phyloP scores from a whole-genome alignment of 352 stramenopile genomes.

The Phytophthora citricola region DNA sequence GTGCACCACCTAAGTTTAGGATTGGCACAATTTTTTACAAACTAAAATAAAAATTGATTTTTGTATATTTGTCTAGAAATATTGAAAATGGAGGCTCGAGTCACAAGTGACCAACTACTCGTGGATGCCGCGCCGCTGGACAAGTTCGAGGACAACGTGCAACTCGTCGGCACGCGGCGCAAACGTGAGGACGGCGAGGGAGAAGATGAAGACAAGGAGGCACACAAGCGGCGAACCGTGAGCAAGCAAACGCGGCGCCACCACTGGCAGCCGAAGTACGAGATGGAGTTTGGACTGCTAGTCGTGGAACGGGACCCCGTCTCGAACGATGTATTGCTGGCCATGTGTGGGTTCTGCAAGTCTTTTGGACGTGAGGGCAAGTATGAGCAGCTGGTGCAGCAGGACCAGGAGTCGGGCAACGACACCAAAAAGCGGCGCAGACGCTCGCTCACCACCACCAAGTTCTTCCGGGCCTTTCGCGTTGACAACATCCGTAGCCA shows the following conservation, averaged over 20 bases:
- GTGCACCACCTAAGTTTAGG: conserved; percentile 14
- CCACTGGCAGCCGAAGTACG: conserved; percentile 86
- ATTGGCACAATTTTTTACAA: too few relatives aligned
- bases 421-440: conserved; percentile 79
- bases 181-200: conserved; percentile 53
- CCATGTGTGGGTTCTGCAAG: conserved; percentile 89
- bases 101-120: conserved; percentile 40
- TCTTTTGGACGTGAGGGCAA: conserved; percentile 80
- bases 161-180: conserved; percentile 34
- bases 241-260: conserved; percentile 69
- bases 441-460: conserved; percentile 83
- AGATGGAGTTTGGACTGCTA: conserved; percentile 80
- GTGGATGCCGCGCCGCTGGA: conserved; percentile 40
- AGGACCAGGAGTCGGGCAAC: conserved; percentile 55
- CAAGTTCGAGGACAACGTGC: conserved; percentile 49
- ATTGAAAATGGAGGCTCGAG: neutral
- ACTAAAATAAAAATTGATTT: too few relatives aligned
- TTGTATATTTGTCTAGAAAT: too few relatives aligned
- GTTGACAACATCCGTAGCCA: conserved; percentile 90
- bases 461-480: conserved; percentile 88
- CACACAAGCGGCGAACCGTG: conserved; percentile 36
- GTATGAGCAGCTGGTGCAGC: conserved; percentile 72
- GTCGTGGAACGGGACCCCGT: conserved; percentile 72
- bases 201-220: conserved; percentile 56
- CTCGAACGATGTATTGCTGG: conserved; percentile 75